Evolutionary conservation across 805 yeast genomes (phyloP), one percentile per base, ranked within the genome.

Genomic region (Blastobotrys americana): DNA sequence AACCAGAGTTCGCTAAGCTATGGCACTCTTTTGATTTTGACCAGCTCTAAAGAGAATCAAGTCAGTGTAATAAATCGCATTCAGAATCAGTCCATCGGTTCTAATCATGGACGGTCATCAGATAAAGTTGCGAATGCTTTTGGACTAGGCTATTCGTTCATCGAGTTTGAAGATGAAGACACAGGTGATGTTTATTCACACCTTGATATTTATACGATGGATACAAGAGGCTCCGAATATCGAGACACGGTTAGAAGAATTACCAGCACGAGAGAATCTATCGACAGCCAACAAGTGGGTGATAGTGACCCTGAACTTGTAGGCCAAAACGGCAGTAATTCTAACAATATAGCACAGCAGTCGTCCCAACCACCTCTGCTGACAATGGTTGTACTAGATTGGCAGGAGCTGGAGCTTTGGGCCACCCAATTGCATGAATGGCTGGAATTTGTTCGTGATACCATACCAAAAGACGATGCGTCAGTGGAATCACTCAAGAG

Each of bases 121-220:
- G 31, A 35, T 19, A 23, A 21, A 2, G 34, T 43, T 5, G 51
- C 56, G 15, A 54, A 50, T 25, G 49, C 45, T 8, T 44, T 55
- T 35, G 55, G 53, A 3, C 40, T 56, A 28, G 61, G 63, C 13
- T 60, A 58, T 42, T 37, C 55, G 10, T 60, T 45, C 42, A 20
- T 52, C 5, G 62, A 57, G 15, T 53, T 56, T 28, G 37, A 39
- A 15, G 63, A 58, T 37, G 46, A 42, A 2, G 54, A 57, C 5
- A 60, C 52, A 18, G 55, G 47, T 16, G 55, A 57, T 39, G 54
- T 44, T 19, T 39, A 42, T 15, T 42, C 55, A 2, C 53, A 50
- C 37, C 40, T 53, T 15, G 55, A 52, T 28, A 39, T 53, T 19
- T 45, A 47, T 40, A 53, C 53, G 3, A 28, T 54, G 41, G 56